Evolutionary conservation across 176 grass and related monocot species (phyloP).

Genomic region (Bothriochloa decipiens): DNA sequence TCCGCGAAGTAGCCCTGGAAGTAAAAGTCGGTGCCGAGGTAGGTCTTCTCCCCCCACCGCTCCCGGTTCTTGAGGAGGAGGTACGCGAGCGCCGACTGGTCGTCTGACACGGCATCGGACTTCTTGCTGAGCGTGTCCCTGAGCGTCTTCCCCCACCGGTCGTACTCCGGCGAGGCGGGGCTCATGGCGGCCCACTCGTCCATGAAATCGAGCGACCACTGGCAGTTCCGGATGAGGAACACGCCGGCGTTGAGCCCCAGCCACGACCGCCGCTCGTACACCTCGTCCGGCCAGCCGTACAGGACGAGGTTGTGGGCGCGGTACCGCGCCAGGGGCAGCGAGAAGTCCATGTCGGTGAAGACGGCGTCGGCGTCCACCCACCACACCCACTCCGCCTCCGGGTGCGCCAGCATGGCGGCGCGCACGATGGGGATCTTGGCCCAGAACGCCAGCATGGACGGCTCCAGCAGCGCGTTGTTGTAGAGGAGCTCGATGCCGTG

Average conservation of each 20-base stretch:
- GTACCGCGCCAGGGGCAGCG: slow-evolving; percentile 46
- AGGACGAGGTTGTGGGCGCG: slow-evolving; percentile 50
- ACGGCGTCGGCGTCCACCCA: slow-evolving; percentile 91
- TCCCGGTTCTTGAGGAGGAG: slow-evolving; percentile 40
- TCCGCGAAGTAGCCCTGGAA: slow-evolving; percentile 80
- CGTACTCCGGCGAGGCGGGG: slow-evolving; percentile 43
- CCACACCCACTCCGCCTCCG: slow-evolving; percentile 89
- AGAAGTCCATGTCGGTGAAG: slow-evolving; percentile 95
- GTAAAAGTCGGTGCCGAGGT: slow-evolving; percentile 53
- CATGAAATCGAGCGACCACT: slow-evolving; percentile 84
- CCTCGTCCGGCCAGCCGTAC: slow-evolving; percentile 55
- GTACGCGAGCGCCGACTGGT: slow-evolving; percentile 73
- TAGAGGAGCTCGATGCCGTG: slow-evolving; percentile 71
- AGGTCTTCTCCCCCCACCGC: slow-evolving; percentile 45
- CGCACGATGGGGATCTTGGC: slow-evolving; percentile 72
- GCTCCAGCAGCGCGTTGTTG: slow-evolving; percentile 63
- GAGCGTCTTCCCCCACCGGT: slow-evolving; percentile 33
- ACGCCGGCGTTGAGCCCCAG: slow-evolving; percentile 80
- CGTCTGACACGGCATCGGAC: slow-evolving; percentile 50
- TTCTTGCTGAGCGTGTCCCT: slow-evolving; percentile 44
- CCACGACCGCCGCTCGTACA: slow-evolving; percentile 59
- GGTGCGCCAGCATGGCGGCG: slow-evolving; percentile 79
- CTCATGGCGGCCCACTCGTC: slow-evolving; percentile 58
- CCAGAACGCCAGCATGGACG: slow-evolving; percentile 66
- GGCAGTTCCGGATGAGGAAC: slow-evolving; percentile 90